phyloP scores from a whole-genome alignment of 805 yeast species.

The Saitoella complicata region DNA sequence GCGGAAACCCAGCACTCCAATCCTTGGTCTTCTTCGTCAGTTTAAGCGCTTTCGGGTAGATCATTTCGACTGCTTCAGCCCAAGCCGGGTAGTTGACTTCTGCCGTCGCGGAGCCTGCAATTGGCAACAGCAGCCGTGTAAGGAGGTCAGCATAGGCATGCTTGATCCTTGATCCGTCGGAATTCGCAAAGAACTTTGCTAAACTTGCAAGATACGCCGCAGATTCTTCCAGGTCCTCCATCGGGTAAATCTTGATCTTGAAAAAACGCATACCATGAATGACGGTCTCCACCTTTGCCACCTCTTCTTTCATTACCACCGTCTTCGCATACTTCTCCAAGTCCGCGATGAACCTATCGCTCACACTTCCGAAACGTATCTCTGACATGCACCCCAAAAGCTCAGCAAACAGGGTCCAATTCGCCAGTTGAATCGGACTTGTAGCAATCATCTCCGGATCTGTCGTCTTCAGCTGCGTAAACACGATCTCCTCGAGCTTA shows the following conservation, averaged over 20 bases:
- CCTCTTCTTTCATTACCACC: slow-evolving; percentile 26
- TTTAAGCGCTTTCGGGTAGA: slow-evolving; percentile 35
- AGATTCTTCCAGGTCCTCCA: slow-evolving; percentile 80
- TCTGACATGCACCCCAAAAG: slow-evolving; percentile 82
- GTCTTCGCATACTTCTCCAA: slow-evolving; percentile 44
- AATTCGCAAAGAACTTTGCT: slow-evolving; percentile 59
- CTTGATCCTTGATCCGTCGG: slow-evolving; percentile 49
- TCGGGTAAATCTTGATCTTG: slow-evolving; percentile 58
- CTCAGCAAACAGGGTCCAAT: slow-evolving; percentile 85
- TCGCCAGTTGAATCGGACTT: slow-evolving; percentile 67
- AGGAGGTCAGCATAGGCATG: slow-evolving; percentile 77
- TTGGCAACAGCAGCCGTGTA: slow-evolving; percentile 54
- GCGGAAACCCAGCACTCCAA: slow-evolving; percentile 53
- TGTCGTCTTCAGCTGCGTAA: slow-evolving; percentile 71
- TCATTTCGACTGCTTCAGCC: slow-evolving; percentile 60
- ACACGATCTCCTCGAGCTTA: slow-evolving; percentile 82
- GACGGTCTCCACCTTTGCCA: slow-evolving; percentile 51
- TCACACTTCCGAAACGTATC: slow-evolving; percentile 66
- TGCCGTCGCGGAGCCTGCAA: slow-evolving; percentile 76
- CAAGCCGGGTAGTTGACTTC: slow-evolving; percentile 94
- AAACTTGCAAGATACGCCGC: slow-evolving; percentile 79
- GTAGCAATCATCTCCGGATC: slow-evolving; percentile 58
- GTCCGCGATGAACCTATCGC: slow-evolving; percentile 86
- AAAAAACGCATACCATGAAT: slow-evolving; percentile 87
- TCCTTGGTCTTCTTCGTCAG: slow-evolving; percentile 30